phyloP scores from a whole-genome alignment of 2,329 filamentous ascomycete species.

The Fusarium haematococcum region DNA sequence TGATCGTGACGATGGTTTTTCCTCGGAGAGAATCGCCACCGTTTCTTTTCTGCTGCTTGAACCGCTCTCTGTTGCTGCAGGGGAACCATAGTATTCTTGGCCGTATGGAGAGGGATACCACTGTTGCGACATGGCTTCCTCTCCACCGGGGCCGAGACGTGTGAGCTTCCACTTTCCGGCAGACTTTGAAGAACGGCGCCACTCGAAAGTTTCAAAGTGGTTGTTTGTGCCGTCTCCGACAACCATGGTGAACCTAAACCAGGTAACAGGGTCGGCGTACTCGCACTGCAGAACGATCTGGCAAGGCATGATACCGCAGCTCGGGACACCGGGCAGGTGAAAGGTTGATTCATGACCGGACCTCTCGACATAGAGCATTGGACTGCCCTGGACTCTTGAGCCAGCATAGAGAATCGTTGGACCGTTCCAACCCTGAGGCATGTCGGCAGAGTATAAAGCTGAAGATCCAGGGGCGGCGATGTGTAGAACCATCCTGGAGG shows the following conservation, averaged over 20 bases:
- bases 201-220: conserved; percentile 26
- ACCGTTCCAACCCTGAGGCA: conserved; percentile 23
- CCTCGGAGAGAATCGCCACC: conserved; percentile 25
- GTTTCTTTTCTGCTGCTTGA: conserved; percentile 15
- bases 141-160: conserved; percentile 3
- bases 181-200: conserved; percentile 14
- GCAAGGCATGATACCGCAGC: conserved; percentile 6
- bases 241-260: conserved; percentile 26
- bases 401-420: conserved; percentile 15
- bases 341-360: conserved; percentile 9
- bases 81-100: background rate
- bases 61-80: background rate
- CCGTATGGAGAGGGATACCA: background rate
- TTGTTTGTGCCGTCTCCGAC: conserved; percentile 6
- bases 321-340: conserved; percentile 18
- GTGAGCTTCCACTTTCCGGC: conserved; percentile 29
- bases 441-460: conserved; percentile 15
- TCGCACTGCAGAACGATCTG: conserved; percentile 16
- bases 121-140: background rate
- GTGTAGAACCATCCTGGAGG: conserved; percentile 15
- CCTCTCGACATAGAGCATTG: conserved; percentile 9
- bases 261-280: background rate
- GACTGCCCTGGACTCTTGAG: background rate
- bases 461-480: conserved; percentile 7
- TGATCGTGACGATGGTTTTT: background rate